phyloP scores from a whole-genome alignment of 257 asterid genomes.

The Solanum neorickii region DNA sequence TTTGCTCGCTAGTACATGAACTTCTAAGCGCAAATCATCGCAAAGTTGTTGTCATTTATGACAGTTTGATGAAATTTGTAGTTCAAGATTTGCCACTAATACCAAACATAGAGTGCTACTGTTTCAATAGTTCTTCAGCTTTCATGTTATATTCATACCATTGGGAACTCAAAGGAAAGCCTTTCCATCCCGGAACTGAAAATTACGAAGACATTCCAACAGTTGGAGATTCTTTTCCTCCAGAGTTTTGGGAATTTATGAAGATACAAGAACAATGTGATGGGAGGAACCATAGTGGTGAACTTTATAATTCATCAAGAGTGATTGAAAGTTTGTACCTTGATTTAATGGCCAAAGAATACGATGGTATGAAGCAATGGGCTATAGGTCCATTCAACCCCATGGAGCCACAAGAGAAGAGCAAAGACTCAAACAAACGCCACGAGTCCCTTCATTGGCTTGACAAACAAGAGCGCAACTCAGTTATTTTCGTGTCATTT shows the following conservation, averaged over 20 bases:
- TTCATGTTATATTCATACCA: conserved; percentile 23
- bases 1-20: conserved; percentile 3
- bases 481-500: conserved; percentile 34
- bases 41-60: conserved; percentile 32
- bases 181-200: conserved; percentile 19
- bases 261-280: neutral
- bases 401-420: neutral
- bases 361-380: conserved; percentile 32
- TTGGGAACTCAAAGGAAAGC: conserved; percentile 41
- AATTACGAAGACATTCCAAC: conserved; percentile 18
- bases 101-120: conserved; percentile 30
- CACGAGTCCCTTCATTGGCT: conserved; percentile 43
- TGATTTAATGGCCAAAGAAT: conserved; percentile 18
- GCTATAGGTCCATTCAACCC: conserved; percentile 76
- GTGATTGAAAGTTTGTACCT: conserved; percentile 34
- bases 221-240: conserved; percentile 27
- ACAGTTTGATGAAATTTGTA: conserved; percentile 40
- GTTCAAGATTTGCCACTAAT: conserved; percentile 23
- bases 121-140: conserved; percentile 38
- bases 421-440: neutral
- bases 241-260: conserved; percentile 25
- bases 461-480: conserved; percentile 14
- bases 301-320: conserved; percentile 48
- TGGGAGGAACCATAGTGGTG: conserved; percentile 22
- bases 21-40: neutral